Percentiles rank a stretch among this genome's conserved stretches.
Evolutionary conservation across 2,329 filamentous ascomycete species (phyloP).

Genomic region (Colletotrichum sp.): DNA sequence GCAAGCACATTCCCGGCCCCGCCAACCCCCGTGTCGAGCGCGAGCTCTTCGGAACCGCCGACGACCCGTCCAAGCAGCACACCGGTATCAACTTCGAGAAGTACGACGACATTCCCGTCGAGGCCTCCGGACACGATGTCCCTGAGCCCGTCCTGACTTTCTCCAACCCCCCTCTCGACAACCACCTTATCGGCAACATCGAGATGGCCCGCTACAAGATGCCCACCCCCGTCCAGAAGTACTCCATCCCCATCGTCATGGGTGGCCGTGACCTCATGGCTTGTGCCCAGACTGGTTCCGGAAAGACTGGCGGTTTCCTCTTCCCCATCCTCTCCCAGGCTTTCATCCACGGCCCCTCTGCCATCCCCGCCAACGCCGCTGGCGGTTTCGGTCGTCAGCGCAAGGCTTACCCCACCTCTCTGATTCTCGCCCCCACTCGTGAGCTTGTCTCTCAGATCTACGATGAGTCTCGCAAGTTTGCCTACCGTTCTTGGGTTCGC

Average conservation of each 20-base stretch:
- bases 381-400: conserved; percentile 87
- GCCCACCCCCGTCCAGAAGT: conserved; percentile 97
- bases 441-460: conserved; percentile 99
- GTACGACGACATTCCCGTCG: conserved; percentile 99
- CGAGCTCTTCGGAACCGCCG: conserved; percentile 89
- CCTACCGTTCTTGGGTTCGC: conserved; percentile 98
- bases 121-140: conserved; percentile 92
- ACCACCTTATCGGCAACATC: conserved; percentile 93
- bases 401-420: conserved; percentile 95
- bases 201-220: conserved; percentile 92
- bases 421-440: conserved; percentile 96
- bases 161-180: conserved; percentile 92
- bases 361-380: conserved; percentile 65
- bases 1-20: conserved; percentile 93
- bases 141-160: conserved; percentile 91
- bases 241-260: conserved; percentile 99
- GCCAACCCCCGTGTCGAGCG: conserved; percentile 89
- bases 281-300: conserved; percentile 98
- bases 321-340: conserved; percentile 99
- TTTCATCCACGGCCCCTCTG: conserved; percentile 85
- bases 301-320: conserved; percentile 99
- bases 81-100: conserved; percentile 99
- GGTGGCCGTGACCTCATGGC: conserved; percentile 98
- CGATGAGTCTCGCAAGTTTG: conserved; percentile 96
- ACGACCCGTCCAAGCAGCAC: conserved; percentile 94